Conservation (phyloP, 2,329 filamentous ascomycete species). For the Fusarium subtropicale region DNA sequence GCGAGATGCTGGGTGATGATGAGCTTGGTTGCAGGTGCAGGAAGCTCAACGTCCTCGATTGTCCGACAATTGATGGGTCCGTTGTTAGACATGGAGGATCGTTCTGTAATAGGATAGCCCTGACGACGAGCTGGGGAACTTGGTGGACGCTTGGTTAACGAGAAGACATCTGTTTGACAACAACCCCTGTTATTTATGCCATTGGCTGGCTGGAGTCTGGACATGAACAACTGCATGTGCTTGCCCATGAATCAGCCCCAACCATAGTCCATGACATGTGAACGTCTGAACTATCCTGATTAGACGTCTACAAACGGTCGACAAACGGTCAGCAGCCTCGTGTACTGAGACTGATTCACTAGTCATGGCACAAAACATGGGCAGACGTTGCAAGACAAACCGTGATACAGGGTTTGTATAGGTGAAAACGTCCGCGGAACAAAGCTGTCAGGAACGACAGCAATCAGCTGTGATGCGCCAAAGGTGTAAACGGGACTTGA, state of each 20-base stretch:
- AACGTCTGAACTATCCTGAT: constrained; percentile 11
- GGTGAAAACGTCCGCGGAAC: neutral
- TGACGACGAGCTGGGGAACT: constrained; percentile 4
- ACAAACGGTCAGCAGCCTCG: neutral
- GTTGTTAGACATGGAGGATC: constrained; percentile 41
- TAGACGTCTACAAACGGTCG: neutral
- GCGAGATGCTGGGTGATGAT: constrained; percentile 58
- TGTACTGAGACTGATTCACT: constrained; percentile 31
- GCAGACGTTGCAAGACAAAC: neutral
- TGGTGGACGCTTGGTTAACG: constrained; percentile 4
- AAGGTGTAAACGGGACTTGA: constrained; percentile 4
- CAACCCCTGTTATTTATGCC: constrained; percentile 16
- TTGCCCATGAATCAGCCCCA: constrained; percentile 28
- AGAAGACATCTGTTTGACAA: neutral
- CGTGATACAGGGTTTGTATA: constrained; percentile 6
- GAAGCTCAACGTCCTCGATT: constrained; percentile 52
- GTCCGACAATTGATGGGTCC: constrained; percentile 38
- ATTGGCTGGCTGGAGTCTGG: neutral
- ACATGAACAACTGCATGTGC: constrained; percentile 20
- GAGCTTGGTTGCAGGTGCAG: constrained; percentile 59
- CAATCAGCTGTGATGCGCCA: constrained; percentile 23
- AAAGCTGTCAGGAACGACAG: constrained; percentile 12
- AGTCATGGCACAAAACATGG: constrained; percentile 21
- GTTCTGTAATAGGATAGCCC: neutral
- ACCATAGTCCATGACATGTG: neutral